phyloP scores from a whole-genome alignment of 192 early-diverging fungal genomes.

The Coemansia sp. region DNA sequence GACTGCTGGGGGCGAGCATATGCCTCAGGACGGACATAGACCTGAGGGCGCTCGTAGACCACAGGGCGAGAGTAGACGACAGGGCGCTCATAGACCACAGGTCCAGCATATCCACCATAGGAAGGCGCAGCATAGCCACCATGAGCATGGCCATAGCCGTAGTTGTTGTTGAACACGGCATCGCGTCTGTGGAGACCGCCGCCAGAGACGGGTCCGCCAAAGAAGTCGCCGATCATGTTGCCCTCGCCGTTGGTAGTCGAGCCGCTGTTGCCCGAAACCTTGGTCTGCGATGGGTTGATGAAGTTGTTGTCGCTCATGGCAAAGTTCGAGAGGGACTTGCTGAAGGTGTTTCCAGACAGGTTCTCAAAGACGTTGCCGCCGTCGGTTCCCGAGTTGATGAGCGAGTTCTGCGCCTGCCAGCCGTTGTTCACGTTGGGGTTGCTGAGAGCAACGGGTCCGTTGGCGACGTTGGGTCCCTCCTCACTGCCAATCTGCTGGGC shows the following conservation, averaged over 20 bases:
- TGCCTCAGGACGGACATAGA: slow-evolving; percentile 11
- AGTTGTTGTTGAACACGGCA: slow-evolving; percentile 39
- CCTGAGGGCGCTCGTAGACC: slow-evolving; percentile 9
- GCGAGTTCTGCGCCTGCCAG: slow-evolving; percentile 32
- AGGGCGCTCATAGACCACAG: slow-evolving; percentile 19
- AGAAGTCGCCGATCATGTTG: slow-evolving; percentile 40
- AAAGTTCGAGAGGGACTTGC: slow-evolving; percentile 21
- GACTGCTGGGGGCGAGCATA: slow-evolving; percentile 15
- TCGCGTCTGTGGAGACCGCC: slow-evolving; percentile 28
- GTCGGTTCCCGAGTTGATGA: slow-evolving; percentile 23
- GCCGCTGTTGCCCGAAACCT: slow-evolving; percentile 38
- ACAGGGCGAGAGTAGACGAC: slow-evolving; percentile 10
- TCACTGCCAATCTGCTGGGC: slow-evolving; percentile 39
- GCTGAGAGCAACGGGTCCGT: slow-evolving; percentile 32
- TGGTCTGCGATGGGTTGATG: slow-evolving; percentile 35
- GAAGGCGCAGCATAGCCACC: slow-evolving; percentile 15
- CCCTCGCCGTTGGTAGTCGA: slow-evolving; percentile 37
- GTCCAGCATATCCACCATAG: not conserved
- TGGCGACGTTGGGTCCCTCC: slow-evolving; percentile 19
- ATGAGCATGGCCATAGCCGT: slow-evolving; percentile 3
- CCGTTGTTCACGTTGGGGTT: slow-evolving; percentile 50
- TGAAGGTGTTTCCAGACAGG: slow-evolving; percentile 30
- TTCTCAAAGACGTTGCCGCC: slow-evolving; percentile 36
- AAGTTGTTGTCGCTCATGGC: slow-evolving; percentile 44
- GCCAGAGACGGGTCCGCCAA: not conserved